Conservation (phyloP, 2,329 filamentous ascomycete genomes). For the Tolypocladium tropicale region DNA sequence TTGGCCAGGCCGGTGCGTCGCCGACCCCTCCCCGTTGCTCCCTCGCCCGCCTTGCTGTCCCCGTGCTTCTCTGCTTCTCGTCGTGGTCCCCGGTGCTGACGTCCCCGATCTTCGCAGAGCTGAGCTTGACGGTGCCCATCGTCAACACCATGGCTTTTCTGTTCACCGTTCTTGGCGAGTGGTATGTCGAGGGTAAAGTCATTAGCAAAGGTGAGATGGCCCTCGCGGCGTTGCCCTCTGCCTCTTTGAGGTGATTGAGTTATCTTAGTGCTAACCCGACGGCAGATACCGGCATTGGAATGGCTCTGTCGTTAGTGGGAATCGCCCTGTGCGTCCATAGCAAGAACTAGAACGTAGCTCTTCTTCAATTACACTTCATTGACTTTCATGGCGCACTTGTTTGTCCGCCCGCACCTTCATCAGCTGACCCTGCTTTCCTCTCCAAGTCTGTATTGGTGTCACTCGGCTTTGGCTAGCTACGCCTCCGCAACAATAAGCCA, state of each 20-base stretch:
- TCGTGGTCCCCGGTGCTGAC: neutral
- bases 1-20: conserved; percentile 76
- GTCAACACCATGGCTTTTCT: conserved; percentile 90
- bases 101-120: conserved; percentile 47
- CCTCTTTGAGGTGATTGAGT: neutral
- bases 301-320: conserved; percentile 66
- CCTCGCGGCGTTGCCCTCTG: neutral
- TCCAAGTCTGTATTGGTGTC: neutral
- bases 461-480: neutral
- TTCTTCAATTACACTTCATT: neutral
- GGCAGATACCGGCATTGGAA: conserved; percentile 72
- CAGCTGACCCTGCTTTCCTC: neutral
- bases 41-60: too few species aligned
- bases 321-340: conserved; percentile 77
- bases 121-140: conserved; percentile 89
- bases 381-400: too few species aligned
- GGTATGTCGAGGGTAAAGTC: conserved; percentile 87
- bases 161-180: conserved; percentile 92
- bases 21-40: too few species aligned
- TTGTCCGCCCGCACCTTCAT: too few species aligned
- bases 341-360: conserved; percentile 25
- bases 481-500: neutral
- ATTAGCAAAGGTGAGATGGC: conserved; percentile 59
- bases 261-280: conserved; percentile 1
- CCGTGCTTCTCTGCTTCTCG: neutral